These are phyloP conservation scores for Amorphotheca resinae DNA, from an alignment of 495 filamentous ascomycete genomes.

Conservation along the genomic window DNA sequence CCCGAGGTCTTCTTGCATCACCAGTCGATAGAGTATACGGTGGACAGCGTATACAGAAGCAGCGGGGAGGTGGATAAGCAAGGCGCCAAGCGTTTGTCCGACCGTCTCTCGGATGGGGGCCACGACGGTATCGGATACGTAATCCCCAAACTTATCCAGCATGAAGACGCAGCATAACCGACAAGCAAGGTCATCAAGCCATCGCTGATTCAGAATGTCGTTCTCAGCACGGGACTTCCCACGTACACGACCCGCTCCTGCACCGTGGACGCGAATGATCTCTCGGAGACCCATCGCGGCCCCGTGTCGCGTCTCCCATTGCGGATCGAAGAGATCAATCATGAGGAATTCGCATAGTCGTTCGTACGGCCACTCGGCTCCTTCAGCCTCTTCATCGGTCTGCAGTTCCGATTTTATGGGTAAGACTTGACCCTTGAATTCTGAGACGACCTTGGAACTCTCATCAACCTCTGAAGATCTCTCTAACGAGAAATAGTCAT, in stretches of 20 bases:
- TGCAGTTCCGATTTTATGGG: conserved; percentile 52
- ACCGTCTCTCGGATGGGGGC: conserved; percentile 93
- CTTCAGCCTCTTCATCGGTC: conserved; percentile 58
- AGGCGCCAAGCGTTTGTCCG: conserved; percentile 85
- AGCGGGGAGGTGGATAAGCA: conserved; percentile 66
- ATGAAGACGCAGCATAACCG: conserved; percentile 89
- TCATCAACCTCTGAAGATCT: conserved; percentile 62
- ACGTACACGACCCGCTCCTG: conserved; percentile 69
- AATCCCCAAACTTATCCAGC: conserved; percentile 94
- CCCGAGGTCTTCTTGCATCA: conserved; percentile 76
- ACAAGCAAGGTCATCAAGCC: conserved; percentile 88
- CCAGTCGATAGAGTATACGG: conserved; percentile 66
- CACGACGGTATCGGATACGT: conserved; percentile 92
- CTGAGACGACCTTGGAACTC: conserved; percentile 81
- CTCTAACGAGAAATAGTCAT: conserved; percentile 83
- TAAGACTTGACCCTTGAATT: conserved; percentile 73
- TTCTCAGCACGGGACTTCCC: conserved; percentile 65
- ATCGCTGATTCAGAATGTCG: conserved; percentile 62
- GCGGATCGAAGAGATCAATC: conserved; percentile 82
- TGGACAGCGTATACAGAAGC: conserved; percentile 71
- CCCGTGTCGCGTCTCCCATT: conserved; percentile 96
- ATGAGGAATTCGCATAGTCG: conserved; percentile 86
- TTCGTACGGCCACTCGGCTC: conserved; percentile 88
- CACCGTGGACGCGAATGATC: conserved; percentile 81
- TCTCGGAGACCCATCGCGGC: conserved; percentile 93